phyloP scores from a whole-genome alignment of 306 rosid species.

The Hippophae gyantsensis region DNA sequence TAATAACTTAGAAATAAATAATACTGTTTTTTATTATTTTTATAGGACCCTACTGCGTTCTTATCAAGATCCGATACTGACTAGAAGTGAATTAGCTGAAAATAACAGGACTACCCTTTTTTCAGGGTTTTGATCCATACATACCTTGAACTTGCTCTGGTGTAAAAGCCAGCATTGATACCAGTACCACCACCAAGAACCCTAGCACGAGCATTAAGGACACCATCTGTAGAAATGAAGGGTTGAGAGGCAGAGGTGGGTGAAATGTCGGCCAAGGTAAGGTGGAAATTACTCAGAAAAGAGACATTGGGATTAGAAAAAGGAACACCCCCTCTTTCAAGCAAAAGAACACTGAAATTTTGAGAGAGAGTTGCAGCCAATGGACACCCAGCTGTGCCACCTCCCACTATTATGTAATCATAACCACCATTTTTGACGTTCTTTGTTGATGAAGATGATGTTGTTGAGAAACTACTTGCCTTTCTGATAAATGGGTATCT shows the following conservation, averaged over 20 bases:
- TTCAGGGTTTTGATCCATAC: too few relatives aligned
- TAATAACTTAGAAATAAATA: too few relatives aligned
- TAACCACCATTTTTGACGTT: not conserved
- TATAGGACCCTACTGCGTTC: too few relatives aligned
- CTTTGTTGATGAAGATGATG: too few relatives aligned
- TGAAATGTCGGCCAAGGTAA: not conserved
- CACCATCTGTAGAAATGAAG: conserved; percentile 23
- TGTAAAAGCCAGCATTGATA: conserved; percentile 20
- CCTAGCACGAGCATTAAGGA: conserved; percentile 13
- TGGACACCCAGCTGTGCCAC: conserved; percentile 30
- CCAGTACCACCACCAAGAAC: conserved; percentile 23
- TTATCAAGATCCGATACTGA: too few relatives aligned
- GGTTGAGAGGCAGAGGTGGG: conserved; percentile 13
- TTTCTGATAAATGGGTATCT: too few relatives aligned
- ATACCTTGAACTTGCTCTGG: not conserved
- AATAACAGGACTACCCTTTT: too few relatives aligned
- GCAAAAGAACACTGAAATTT: conserved; percentile 23
- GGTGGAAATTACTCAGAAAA: too few relatives aligned
- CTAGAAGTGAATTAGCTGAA: too few relatives aligned
- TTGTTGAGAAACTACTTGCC: too few relatives aligned
- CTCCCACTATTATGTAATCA: conserved; percentile 28
- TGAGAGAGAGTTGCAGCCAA: conserved; percentile 26
- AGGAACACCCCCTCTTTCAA: conserved; percentile 23
- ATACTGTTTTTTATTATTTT: too few relatives aligned
- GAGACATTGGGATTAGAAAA: conserved; percentile 4